Evolutionary conservation across 371 early-diverging fungal species (phyloP), one percentile per base, ranked within the genome.

Genomic region (Dichotomocladium elegans): DNA sequence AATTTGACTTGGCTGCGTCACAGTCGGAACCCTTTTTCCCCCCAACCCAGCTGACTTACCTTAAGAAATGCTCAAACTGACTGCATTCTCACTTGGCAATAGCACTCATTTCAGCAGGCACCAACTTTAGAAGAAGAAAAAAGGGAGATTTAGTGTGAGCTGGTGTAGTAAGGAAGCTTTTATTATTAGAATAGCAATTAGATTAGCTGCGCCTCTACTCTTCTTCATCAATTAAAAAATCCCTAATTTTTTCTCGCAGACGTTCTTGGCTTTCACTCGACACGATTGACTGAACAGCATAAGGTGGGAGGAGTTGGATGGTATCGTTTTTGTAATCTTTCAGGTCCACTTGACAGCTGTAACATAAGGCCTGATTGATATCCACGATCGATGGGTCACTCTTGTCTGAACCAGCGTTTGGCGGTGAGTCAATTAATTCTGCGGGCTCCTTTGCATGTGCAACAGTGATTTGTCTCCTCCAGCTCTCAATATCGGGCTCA

Each of bases 331-430:
- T 58, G 37, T 64, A 71, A 25, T 85, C 83, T 14, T 77, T 77
- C 19, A 80, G 50, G 49, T 79, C 71, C 3, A 78, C 80, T 53
- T 81, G 71, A 53, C 85, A 85, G 24, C 81, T 81, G 42, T 85
- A 85, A 45, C 85, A 85, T 21, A 85, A 49, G 33, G 51, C 61
- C 17, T 55, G 28, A 60, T 70, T 54, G 63, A 71, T 30, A 60
- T 80, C 60, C 33, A 74, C 61, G 40, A 21, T 45, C 43, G 24
- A 51, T 27, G 17, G 58, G 52, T 44, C 54, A 63, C 10, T 62
- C 62, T 14, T 57, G 51, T 28, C n/a, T n/a, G n/a, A n/a, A n/a
- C n/a, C n/a, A n/a, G n/a, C n/a, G n/a, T n/a, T n/a, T n/a, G n/a
- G n/a, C n/a, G n/a, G n/a, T n/a, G n/a, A n/a, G n/a, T n/a, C n/a